Base-by-base conservation (phyloP, 345 rosid species). In the Abelmoschus esculentus region DNA sequence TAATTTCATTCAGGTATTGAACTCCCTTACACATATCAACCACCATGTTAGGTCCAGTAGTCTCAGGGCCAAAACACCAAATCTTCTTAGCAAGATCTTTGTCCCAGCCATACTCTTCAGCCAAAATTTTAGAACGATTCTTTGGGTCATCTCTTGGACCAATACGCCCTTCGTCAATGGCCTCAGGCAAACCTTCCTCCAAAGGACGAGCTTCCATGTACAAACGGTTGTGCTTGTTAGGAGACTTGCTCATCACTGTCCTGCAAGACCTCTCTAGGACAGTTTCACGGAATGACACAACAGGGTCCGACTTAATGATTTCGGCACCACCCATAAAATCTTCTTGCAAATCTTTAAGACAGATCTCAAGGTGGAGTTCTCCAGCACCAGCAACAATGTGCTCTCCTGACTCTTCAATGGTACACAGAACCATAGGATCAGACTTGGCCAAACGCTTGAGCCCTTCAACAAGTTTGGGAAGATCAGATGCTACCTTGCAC, bases 391-490 rank as follows among this genome's bases (percentile, higher is more conserved):
- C 82, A 65, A 84, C 64, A 55, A 84, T 84, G 66, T 82, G 86
- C 73, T 84, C 88, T 0, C 88, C 93, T 14, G 93, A 88, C 52
- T 88, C 93, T 76, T 88, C 93, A 26, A 86, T 88, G 29, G 66
- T 3, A 75, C 93, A 88, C 1, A 86, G 80, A 65, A 88, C 90
- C 93, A 88, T 88, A 68, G 90, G 93, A 74, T 88, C 93, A 6
- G 93, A 88, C 80, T 88, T 88, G 71, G 93, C 85, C 78, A 88
- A 65, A 13, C 93, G 84, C 56, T 88, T 88, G 31, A 88, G 80
- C 46, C 93, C 93, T 81, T 88, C 93, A 28, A 88, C 90, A 15
- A 88, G 87, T 80, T 86, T 88, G n/a, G 93, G 93, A 5, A 88
- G 87, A 72, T 88, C 93, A 60, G 88, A 85, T 4, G 88, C 88